Evolutionary conservation across 495 filamentous ascomycete species (phyloP), one percentile per base, ranked within the genome.

Genomic region (Filosporella fistucella): DNA sequence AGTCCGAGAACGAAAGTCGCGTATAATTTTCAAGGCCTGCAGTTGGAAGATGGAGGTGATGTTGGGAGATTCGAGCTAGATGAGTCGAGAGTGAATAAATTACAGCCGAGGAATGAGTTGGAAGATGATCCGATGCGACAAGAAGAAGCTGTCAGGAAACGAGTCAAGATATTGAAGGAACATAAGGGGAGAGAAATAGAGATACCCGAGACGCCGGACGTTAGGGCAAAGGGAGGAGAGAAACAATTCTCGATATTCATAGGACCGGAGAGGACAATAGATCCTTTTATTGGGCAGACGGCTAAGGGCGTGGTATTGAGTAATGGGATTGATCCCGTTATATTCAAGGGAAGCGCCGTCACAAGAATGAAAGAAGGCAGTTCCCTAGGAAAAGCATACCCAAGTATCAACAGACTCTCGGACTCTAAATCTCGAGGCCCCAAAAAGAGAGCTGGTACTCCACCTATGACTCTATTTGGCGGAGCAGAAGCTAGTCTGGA

Each of bases 1-100:
- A 88, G 84, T 57, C 84, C 85, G 23, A 74, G 78, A 50, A 75
- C 78, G 12, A 75, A 66, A 26, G 81, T 88, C 42, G 81, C 78
- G 49, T 75, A 80, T 52, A 70, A 76, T 45, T 80, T 89, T 55
- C 75, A 77, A 51, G 72, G 79, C 37, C 67, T 88, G 25, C 75
- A 72, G 29, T 64, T 86, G 38, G 76, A 70, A 49, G 71, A 75
- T 56, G 66, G 66, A 58, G 67, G 63, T 49, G 66, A 64, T 62
- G 67, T 67, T 45, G 22, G 21, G 22, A 20, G 17, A 26, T 25
- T 20, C 20, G 40, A 22, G 52, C 33, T 29, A 45, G 48, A 54
- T 34, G 43, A 32, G 47, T 50, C 65, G 47, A 65, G 34, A 44
- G 23, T 4, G 26, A 37, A 42, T 51, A 55, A 52, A 52, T 33